phyloP scores from a whole-genome alignment of 192 early-diverging fungal genomes.

The Physocladia obscura region DNA sequence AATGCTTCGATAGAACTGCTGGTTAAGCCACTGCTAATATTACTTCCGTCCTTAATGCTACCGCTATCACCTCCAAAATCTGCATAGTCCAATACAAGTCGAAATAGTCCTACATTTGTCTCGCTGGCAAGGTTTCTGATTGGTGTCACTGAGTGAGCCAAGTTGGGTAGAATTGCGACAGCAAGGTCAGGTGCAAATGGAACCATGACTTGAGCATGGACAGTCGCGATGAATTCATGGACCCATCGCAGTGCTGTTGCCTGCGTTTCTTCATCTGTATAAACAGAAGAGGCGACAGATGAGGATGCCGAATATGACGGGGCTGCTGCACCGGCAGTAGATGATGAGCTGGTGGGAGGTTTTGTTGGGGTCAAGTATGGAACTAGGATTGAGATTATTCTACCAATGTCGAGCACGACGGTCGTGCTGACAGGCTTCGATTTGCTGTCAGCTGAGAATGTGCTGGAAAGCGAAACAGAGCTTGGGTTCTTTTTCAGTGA shows the following conservation, averaged over 20 bases:
- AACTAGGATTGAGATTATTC: conserved; percentile 79
- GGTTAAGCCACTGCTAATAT: background rate
- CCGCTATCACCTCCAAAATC: background rate
- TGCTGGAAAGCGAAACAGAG: conserved; percentile 5
- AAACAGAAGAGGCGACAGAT: too few species aligned
- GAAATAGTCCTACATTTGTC: conserved; percentile 77
- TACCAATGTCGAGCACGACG: conserved; percentile 72
- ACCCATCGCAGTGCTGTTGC: conserved; percentile 90
- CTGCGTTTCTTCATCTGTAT: conserved; percentile 86
- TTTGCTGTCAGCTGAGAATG: too few species aligned
- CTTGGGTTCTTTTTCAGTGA: conserved; percentile 7
- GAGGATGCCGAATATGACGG: too few species aligned
- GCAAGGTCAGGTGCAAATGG: conserved; percentile 79
- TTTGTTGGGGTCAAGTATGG: conserved; percentile 72
- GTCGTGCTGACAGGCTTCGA: too few species aligned
- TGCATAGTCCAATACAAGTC: conserved; percentile 66
- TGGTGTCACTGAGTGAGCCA: conserved; percentile 69
- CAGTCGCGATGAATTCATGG: conserved; percentile 80
- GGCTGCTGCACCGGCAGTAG: too few species aligned
- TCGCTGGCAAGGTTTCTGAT: conserved; percentile 78
- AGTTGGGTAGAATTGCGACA: conserved; percentile 78
- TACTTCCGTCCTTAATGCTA: background rate
- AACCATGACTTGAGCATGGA: conserved; percentile 74
- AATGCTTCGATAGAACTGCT: conserved; percentile 60
- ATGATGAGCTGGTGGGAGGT: too few species aligned